Conservation (phyloP, 306 rosid species). For the Quercus gilva region DNA sequence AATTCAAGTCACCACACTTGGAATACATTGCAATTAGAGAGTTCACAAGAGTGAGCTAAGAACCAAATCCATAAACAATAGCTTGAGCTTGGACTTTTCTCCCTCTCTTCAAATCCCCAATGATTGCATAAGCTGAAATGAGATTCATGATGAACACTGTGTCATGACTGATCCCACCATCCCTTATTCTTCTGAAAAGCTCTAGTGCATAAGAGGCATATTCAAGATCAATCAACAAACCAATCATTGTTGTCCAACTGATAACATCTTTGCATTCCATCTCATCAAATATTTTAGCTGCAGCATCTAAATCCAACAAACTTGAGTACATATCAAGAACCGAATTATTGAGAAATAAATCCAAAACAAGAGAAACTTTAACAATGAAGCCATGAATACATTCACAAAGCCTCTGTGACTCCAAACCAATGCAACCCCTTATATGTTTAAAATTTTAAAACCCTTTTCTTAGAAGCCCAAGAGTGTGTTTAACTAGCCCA, state of each 20-base stretch:
- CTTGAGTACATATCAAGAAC: slow-evolving; percentile 10
- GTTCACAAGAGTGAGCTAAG: slow-evolving; percentile 3
- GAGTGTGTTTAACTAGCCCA: no score
- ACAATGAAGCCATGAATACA: slow-evolving; percentile 3
- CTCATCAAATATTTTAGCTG: neutral
- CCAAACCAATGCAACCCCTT: neutral
- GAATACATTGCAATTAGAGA: slow-evolving; percentile 12
- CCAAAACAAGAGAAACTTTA: neutral
- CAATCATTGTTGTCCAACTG: slow-evolving; percentile 15
- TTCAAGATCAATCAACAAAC: neutral
- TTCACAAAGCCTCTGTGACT: neutral
- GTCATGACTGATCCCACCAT: neutral
- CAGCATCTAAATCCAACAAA: slow-evolving; percentile 8
- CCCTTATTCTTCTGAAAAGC: slow-evolving; percentile 1
- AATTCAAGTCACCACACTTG: neutral
- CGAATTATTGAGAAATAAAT: slow-evolving; percentile 1
- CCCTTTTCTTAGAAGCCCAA: no score
- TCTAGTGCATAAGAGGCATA: neutral
- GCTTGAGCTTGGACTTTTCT: slow-evolving; percentile 10
- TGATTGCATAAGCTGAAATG: slow-evolving; percentile 6
- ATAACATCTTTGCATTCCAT: slow-evolving; percentile 6
- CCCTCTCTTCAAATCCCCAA: slow-evolving; percentile 9
- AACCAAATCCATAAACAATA: slow-evolving; percentile 1
- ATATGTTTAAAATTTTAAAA: no score
- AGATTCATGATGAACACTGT: neutral